These are phyloP conservation scores for Mariannaea elegans DNA, from an alignment of 2,329 filamentous ascomycete genomes.

Conservation along the genomic window DNA sequence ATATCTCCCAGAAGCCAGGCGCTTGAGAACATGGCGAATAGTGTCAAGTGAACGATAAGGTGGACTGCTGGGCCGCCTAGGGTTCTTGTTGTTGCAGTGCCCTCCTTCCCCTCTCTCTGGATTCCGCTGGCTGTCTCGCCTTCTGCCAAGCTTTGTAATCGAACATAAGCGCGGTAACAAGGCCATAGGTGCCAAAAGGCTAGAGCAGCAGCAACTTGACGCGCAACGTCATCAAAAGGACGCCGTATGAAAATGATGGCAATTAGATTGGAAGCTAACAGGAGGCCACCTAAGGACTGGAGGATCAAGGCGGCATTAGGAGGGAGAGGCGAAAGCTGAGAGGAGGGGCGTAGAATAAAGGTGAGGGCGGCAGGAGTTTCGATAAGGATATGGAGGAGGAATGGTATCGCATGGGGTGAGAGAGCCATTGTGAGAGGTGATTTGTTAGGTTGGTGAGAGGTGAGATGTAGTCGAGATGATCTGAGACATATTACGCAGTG, in stretches of 20 bases:
- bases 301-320: slow-evolving; percentile 53
- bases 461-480: neutral
- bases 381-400: slow-evolving; percentile 49
- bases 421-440: slow-evolving; percentile 10
- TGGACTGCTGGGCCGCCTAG: slow-evolving; percentile 59
- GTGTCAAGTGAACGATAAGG: slow-evolving; percentile 51
- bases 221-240: slow-evolving; percentile 43
- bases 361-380: slow-evolving; percentile 55
- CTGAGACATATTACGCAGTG: neutral
- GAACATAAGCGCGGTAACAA: slow-evolving; percentile 51
- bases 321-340: slow-evolving; percentile 54
- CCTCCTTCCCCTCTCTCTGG: neutral
- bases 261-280: slow-evolving; percentile 56
- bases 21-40: slow-evolving; percentile 48
- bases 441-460: neutral
- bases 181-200: slow-evolving; percentile 61
- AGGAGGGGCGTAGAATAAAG: slow-evolving; percentile 54
- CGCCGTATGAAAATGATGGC: slow-evolving; percentile 48
- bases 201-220: slow-evolving; percentile 50
- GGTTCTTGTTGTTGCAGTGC: slow-evolving; percentile 30
- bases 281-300: slow-evolving; percentile 57
- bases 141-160: slow-evolving; percentile 41
- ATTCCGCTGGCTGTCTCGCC: slow-evolving; percentile 14
- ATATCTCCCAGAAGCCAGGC: slow-evolving; percentile 26
- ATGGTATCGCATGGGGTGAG: slow-evolving; percentile 41